A percentile compares a stretch with the other conserved stretches of the same genome.
These are phyloP conservation scores for Raffaelea arxii DNA, from an alignment of 2,329 filamentous ascomycete species.

Conservation along the genomic window DNA sequence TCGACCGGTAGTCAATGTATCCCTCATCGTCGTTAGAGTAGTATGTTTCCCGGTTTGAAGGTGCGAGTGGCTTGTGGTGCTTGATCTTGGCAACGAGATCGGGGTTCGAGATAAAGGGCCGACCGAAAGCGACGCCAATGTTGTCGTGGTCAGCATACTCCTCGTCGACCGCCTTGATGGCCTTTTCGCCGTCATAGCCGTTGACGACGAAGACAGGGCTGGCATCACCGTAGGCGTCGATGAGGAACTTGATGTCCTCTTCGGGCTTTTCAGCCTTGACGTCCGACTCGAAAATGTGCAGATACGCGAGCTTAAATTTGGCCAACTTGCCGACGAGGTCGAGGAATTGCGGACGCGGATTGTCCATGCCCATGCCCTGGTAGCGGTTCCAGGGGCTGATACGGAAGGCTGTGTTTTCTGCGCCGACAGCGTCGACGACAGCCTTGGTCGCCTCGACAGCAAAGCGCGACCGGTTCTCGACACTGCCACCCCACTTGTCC, in stretches of 20 bases:
- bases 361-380: constrained; percentile 47
- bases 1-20: background rate
- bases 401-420: constrained; percentile 38
- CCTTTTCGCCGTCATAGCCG: background rate
- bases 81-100: background rate
- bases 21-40: background rate
- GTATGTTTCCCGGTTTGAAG: background rate
- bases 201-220: background rate
- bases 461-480: constrained; percentile 44
- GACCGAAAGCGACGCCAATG: background rate
- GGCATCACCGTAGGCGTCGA: background rate
- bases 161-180: background rate
- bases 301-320: constrained; percentile 37
- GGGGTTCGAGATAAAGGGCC: background rate
- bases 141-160: background rate
- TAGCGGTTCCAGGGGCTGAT: constrained; percentile 45
- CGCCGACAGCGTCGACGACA: constrained; percentile 37
- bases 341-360: constrained; percentile 48
- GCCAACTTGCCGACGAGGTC: constrained; percentile 40
- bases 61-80: background rate
- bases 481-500: constrained; percentile 42
- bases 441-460: constrained; percentile 40
- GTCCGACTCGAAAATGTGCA: constrained; percentile 46
- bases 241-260: background rate
- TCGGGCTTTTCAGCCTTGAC: background rate